Evolutionary conservation across 192 early-diverging fungal species (phyloP).

Genomic region (Backusella australiensis): DNA sequence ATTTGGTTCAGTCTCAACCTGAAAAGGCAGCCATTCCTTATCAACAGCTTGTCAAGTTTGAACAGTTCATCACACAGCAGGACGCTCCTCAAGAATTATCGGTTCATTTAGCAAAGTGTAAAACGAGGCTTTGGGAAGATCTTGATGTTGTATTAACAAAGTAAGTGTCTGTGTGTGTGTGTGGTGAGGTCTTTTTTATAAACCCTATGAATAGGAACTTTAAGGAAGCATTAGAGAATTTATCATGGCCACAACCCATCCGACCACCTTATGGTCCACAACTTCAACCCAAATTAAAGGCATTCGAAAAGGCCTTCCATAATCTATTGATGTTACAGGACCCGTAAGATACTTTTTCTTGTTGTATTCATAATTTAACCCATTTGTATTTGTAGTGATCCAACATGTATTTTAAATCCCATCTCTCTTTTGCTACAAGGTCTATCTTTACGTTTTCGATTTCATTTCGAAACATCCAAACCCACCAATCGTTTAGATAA

Average conservation of each 20-base stretch:
- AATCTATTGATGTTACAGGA: conserved; percentile 18
- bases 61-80: conserved; percentile 21
- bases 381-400: neutral
- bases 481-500: conserved; percentile 75
- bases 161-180: conserved; percentile 21
- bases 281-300: conserved; percentile 15
- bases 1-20: conserved; percentile 37
- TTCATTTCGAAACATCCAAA: conserved; percentile 68
- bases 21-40: conserved; percentile 42
- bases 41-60: conserved; percentile 36
- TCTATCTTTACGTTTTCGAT: conserved; percentile 65
- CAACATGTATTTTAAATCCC: conserved; percentile 41
- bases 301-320: conserved; percentile 4
- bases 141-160: conserved; percentile 42
- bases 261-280: conserved; percentile 22
- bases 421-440: conserved; percentile 56
- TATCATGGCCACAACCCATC: conserved; percentile 18
- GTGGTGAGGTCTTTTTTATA: neutral
- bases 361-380: no score
- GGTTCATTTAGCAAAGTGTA: conserved; percentile 29
- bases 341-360: conserved; percentile 14
- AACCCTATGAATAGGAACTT: conserved; percentile 11
- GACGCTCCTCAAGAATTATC: conserved; percentile 27
- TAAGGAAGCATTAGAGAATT: conserved; percentile 4
- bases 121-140: conserved; percentile 42